Evolutionary conservation across 2,329 filamentous ascomycete species (phyloP), one percentile per base, ranked within the genome.

Genomic region (Aspergillus sp.): DNA sequence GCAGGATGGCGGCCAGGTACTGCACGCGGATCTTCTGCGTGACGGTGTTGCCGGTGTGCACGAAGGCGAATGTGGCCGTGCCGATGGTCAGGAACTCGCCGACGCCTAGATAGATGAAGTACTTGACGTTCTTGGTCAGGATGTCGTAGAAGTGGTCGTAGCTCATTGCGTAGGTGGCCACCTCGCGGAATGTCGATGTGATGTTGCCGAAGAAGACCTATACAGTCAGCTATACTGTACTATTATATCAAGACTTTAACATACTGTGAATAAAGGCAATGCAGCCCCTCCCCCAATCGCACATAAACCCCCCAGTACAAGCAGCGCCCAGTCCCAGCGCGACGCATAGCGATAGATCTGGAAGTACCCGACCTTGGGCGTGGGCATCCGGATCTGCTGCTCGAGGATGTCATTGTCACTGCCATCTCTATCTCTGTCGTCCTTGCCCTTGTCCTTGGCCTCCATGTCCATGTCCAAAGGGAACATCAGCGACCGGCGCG

Each of bases 91-190:
- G 73, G 63, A 93, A 95, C 70, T 91, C 88, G 62, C 82, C 90
- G 58, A 95, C 84, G 40, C 84, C 90, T 35, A 96, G 82, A 70
- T 96, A 96, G 41, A 96, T 77, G 63, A 95, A 93, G 75, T 95
- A 95, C 41, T 93, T 76, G 15, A 91, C 88, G 65, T 87, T 82
- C 37, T 79, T 77, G 12, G 77, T 76, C 65, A 95, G 78, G 60
- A 84, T 77, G 51, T 74, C 60, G 46, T 81, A 78, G 74, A 93
- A 93, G 0, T 79, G 75, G 35, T 78, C 70, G 39, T 80, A 80
- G 1, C 73, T 71, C 27, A 82, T 76, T 0, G 66, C 68, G 5
- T 77, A 76, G 0, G 77, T 73, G 62, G 89, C 85, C 65, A 84
- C 90, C 27, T 79, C 70, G 66, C 89, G 84, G 69, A 96, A 95